Evolutionary conservation across 2,329 filamentous ascomycete species (phyloP), one percentile per base, ranked within the genome.

Genomic region (Colletotrichum sp.): DNA sequence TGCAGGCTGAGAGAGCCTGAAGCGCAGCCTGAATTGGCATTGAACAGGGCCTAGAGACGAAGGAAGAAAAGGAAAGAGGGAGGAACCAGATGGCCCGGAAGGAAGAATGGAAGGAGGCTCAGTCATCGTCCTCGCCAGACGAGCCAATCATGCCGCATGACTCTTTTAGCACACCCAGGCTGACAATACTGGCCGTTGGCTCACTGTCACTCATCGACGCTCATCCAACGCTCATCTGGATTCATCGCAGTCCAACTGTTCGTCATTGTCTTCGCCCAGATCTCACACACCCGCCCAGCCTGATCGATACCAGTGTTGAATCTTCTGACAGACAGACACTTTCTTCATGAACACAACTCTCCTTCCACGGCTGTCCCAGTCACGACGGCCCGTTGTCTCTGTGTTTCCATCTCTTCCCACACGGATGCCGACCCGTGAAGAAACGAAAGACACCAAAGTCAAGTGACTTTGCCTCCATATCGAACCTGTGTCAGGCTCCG

Each of bases 371-470:
- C 55, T 67, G 57, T 64, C 22, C 55, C 55, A 61, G 69, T 69
- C 65, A 65, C 30, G 64, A 48, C 70, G 74, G 70, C n/a, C 70
- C 70, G 70, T 12, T 76, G 74, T 60, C 59, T 73, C 59, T 69
- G 30, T 69, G 48, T 74, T 52, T 57, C 64, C 19, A 64, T 3
- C 28, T 65, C 44, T 69, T 22, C 25, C 32, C 64, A 52, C 71
- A 52, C 72, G 28, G 57, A n/a, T 15, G 36, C 68, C 57, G 19
- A 76, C 59, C 28, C 70, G 59, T 76, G 65, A 39, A 74, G 64
- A 44, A 27, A 25, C 19, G 19, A 28, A 15, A 76, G 64, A 73
- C 70, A 64, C 15, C 8, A 19, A 15, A 22, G 71, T 74, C 74
- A 76, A 76, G 70, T 76, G 74, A 74, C 59, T 39, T 39, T 75